Conservation (phyloP, 352 stramenopile species). For the Pythium guiyangense region DNA sequence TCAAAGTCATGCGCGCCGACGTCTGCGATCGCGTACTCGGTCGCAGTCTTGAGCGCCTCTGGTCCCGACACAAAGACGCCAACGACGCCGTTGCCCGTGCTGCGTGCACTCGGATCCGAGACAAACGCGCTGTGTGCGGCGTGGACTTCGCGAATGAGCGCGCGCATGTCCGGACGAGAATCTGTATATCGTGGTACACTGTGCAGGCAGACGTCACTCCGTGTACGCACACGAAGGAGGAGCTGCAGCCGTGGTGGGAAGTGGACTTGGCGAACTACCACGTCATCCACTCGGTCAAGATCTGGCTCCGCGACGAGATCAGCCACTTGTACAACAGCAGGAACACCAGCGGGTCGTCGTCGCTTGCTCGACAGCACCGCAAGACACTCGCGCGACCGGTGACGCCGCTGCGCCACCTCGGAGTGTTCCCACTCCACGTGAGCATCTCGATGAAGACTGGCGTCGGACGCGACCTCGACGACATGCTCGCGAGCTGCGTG, state of each 20-base stretch:
- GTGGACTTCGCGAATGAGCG: conserved; percentile 25
- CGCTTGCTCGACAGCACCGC: background rate
- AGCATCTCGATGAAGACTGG: conserved; percentile 64
- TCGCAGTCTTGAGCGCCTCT: conserved; percentile 8
- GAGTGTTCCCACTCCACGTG: conserved; percentile 46
- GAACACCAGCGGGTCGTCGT: background rate
- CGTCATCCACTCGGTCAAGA: conserved; percentile 42
- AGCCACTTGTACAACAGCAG: conserved; percentile 25
- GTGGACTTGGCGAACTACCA: conserved; percentile 48
- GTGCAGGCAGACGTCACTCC: conserved; percentile 22
- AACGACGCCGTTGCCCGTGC: background rate
- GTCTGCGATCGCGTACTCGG: too few relatives aligned
- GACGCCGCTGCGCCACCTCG: conserved; percentile 14
- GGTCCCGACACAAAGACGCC: conserved; percentile 12
- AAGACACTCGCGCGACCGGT: background rate
- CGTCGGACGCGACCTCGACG: conserved; percentile 46
- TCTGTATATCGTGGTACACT: too few relatives aligned
- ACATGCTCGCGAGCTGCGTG: conserved; percentile 49
- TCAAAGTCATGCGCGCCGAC: too few relatives aligned
- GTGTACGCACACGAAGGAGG: conserved; percentile 36
- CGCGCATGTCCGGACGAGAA: conserved; percentile 28
- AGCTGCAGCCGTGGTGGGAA: conserved; percentile 55
- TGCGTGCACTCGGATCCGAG: too few relatives aligned
- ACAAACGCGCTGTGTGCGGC: conserved; percentile 8
- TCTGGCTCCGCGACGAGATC: conserved; percentile 33